phyloP scores from a whole-genome alignment of 2,329 filamentous ascomycete genomes.

The Metarhizium rileyi region DNA sequence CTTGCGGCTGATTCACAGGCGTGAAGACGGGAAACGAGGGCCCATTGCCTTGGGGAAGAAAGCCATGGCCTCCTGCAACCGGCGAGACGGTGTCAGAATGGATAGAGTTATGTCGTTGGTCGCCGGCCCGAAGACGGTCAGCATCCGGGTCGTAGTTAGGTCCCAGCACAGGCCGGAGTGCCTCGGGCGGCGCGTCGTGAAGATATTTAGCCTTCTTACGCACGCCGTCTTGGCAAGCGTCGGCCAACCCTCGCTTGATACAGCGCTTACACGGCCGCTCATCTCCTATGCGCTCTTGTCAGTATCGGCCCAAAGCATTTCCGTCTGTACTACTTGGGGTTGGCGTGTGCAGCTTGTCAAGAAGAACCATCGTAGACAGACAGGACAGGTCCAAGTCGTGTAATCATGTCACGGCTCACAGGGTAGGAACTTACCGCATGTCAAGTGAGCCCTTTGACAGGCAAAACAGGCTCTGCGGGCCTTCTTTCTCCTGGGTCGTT shows the following conservation, averaged over 20 bases:
- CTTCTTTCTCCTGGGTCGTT: conserved; percentile 87
- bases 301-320: neutral
- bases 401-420: neutral
- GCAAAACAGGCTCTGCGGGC: conserved; percentile 91
- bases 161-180: conserved; percentile 74
- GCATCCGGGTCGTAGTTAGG: conserved; percentile 55
- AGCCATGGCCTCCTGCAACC: conserved; percentile 32
- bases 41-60: conserved; percentile 37
- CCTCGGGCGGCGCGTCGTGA: conserved; percentile 86
- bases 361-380: neutral
- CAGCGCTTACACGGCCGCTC: conserved; percentile 90
- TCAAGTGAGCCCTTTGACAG: conserved; percentile 93
- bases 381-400: neutral
- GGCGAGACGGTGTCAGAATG: conserved; percentile 33
- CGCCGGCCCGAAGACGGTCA: conserved; percentile 35
- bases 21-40: conserved; percentile 43
- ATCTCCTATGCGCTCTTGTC: conserved; percentile 54
- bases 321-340: conserved; percentile 4
- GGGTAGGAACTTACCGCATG: conserved; percentile 69
- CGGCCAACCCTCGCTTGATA: conserved; percentile 84
- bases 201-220: conserved; percentile 99
- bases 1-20: conserved; percentile 31
- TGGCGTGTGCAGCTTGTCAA: conserved; percentile 17
- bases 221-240: conserved; percentile 89
- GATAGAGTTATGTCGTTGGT: conserved; percentile 37